Evolutionary conservation across 139 green algal genomes (phyloP).

Genomic region (Pleodorina starrii): DNA sequence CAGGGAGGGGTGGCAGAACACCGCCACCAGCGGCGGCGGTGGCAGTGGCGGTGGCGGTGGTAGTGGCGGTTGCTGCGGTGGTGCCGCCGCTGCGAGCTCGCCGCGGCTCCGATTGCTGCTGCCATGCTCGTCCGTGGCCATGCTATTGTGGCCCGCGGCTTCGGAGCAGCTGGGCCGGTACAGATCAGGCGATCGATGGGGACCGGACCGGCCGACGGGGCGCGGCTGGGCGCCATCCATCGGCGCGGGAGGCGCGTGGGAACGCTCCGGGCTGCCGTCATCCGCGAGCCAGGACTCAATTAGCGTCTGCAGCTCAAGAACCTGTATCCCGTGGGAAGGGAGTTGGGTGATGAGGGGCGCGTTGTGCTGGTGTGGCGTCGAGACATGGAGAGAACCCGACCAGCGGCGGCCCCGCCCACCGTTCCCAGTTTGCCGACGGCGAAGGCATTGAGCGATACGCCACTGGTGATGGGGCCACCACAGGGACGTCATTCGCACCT

Average conservation of each 20-base stretch:
- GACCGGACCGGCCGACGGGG: no score
- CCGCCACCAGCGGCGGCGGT: neutral
- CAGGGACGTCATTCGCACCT: no score
- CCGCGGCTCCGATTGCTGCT: no score
- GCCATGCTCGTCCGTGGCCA: neutral
- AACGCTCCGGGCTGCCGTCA: neutral
- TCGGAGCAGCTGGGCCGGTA: neutral
- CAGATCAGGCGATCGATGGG: no score
- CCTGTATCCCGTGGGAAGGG: neutral
- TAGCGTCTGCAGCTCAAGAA: neutral
- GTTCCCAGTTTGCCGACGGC: no score
- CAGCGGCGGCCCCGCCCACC: neutral
- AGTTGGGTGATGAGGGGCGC: neutral
- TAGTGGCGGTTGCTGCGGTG: no score
- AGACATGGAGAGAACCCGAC: neutral
- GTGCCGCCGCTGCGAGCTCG: no score
- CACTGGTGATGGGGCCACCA: no score
- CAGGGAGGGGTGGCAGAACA: neutral
- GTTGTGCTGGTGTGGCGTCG: neutral
- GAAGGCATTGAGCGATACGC: no score
- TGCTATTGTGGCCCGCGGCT: neutral
- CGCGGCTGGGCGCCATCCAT: no score
- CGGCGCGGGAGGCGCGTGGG: no score
- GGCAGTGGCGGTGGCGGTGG: no score
- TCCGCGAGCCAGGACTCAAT: neutral